Evolutionary conservation across 495 filamentous ascomycete species (phyloP).

Genomic region (Trichocladium uniseriatum): DNA sequence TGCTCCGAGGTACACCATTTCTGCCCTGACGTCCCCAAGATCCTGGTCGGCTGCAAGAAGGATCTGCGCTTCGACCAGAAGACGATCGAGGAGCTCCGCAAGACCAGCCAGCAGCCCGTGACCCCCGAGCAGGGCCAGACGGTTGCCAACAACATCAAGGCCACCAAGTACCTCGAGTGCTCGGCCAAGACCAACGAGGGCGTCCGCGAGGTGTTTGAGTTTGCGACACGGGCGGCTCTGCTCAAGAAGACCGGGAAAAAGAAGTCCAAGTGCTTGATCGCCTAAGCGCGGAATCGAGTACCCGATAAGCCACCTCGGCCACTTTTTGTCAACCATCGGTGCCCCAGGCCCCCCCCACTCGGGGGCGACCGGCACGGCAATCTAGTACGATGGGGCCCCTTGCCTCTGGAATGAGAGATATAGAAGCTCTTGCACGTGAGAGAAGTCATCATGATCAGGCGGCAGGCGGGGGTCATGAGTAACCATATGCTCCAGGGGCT

Average conservation of each 20-base stretch:
- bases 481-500: constrained; percentile 1
- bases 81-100: constrained; percentile 96
- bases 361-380: constrained; percentile 1
- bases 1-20: constrained; percentile 99
- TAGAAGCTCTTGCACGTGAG: background rate
- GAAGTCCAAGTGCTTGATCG: constrained; percentile 59
- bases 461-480: background rate
- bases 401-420: constrained; percentile 6
- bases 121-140: constrained; percentile 94
- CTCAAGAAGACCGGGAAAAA: constrained; percentile 58
- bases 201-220: constrained; percentile 98
- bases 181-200: constrained; percentile 99
- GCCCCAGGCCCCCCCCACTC: constrained; percentile 6
- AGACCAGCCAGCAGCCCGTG: constrained; percentile 98
- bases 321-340: constrained; percentile 5
- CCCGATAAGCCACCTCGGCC: constrained; percentile 1
- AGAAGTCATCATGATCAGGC: background rate
- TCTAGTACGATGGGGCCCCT: background rate
- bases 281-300: constrained; percentile 13
- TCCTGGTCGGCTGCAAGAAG: constrained; percentile 99
- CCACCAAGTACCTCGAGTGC: constrained; percentile 98
- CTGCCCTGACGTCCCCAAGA: constrained; percentile 96
- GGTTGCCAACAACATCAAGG: constrained; percentile 93
- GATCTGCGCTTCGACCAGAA: constrained; percentile 95
- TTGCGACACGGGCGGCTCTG: constrained; percentile 90